Conservation (phyloP, 352 stramenopile species). For the Phytopythium delawarense region DNA sequence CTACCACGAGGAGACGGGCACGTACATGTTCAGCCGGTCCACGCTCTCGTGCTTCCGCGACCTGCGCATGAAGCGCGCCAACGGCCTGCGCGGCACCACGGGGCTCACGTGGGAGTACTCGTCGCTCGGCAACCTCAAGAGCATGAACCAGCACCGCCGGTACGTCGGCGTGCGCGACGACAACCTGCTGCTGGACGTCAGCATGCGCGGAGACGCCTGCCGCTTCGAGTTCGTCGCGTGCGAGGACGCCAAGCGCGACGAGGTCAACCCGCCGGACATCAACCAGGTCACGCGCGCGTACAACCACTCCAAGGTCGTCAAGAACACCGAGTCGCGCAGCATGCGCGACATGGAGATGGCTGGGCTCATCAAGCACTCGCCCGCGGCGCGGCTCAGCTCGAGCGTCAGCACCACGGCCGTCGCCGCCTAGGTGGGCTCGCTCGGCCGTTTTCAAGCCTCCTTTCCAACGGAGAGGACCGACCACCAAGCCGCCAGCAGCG, state of each 20-base stretch:
- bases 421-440: not conserved
- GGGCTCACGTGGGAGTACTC: slow-evolving; percentile 83
- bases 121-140: slow-evolving; percentile 74
- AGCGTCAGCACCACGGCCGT: slow-evolving; percentile 4
- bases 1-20: slow-evolving; percentile 54
- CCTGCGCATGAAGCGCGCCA: slow-evolving; percentile 72
- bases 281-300: slow-evolving; percentile 66
- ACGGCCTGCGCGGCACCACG: slow-evolving; percentile 49
- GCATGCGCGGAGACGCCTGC: slow-evolving; percentile 76
- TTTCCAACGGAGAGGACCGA: not conserved
- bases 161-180: slow-evolving; percentile 79
- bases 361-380: slow-evolving; percentile 34
- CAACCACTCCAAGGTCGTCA: slow-evolving; percentile 64
- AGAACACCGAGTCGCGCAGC: slow-evolving; percentile 69
- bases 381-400: slow-evolving; percentile 13
- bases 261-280: slow-evolving; percentile 56
- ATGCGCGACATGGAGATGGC: slow-evolving; percentile 73
- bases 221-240: slow-evolving; percentile 77
- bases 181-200: slow-evolving; percentile 73
- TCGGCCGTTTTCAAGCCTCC: not conserved
- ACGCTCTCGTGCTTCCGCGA: slow-evolving; percentile 85
- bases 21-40: slow-evolving; percentile 83
- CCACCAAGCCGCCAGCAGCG: not conserved
- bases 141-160: slow-evolving; percentile 87
- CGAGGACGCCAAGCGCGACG: slow-evolving; percentile 25